A percentile compares a stretch with the other conserved stretches of the same genome.
Conservation (phyloP, 2,329 filamentous ascomycete genomes). For the Fusarium napiforme region DNA sequence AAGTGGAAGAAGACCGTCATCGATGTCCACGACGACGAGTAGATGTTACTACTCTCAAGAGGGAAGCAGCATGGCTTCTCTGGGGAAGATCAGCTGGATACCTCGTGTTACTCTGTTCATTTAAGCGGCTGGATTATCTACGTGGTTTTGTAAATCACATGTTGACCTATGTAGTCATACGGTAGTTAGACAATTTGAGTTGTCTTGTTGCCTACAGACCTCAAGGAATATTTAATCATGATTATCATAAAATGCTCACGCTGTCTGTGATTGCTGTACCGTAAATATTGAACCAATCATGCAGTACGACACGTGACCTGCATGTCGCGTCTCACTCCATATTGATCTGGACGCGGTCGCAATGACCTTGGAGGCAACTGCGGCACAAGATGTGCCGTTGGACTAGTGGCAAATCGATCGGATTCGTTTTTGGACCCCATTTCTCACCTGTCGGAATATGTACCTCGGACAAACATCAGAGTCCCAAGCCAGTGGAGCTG, state of each 20-base stretch:
- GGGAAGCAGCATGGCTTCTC: not conserved
- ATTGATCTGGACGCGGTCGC: not conserved
- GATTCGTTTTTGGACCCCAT: not conserved
- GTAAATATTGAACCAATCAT: no score
- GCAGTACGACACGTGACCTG: not conserved
- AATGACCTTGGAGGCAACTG: accelerated
- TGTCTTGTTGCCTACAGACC: not conserved
- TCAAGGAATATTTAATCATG: conserved; percentile 11
- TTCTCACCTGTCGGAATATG: not conserved
- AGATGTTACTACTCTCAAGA: conserved; percentile 43
- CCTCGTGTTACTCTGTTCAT: not conserved
- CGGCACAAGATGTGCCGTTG: not conserved
- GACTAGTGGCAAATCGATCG: no score
- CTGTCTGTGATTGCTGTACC: not conserved
- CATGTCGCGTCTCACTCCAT: not conserved
- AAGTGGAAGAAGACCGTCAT: conserved; percentile 66
- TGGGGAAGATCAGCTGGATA: not conserved
- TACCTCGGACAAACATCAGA: not conserved
- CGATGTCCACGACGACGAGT: conserved; percentile 71
- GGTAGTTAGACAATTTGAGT: not conserved
- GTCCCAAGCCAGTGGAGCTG: not conserved
- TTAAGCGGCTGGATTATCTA: conserved; percentile 7
- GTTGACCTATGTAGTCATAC: not conserved
- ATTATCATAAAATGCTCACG: accelerated
- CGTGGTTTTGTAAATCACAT: not conserved